Evolutionary conservation across 2,329 filamentous ascomycete genomes (phyloP).

Genomic region (Tothia fuscella): DNA sequence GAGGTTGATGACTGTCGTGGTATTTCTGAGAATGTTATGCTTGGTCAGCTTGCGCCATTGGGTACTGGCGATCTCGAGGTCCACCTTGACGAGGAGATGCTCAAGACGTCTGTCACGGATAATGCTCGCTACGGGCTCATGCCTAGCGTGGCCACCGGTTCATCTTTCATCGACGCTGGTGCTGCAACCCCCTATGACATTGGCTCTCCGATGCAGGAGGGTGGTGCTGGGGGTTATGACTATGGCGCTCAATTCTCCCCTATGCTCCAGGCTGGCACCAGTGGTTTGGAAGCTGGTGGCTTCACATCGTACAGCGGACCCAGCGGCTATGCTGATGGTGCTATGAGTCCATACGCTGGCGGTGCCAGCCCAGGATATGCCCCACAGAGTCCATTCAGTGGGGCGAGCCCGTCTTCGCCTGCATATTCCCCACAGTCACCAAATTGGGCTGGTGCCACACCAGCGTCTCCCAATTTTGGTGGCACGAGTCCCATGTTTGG

Average conservation of each 20-base stretch:
- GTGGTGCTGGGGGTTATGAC: conserved; percentile 49
- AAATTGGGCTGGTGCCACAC: conserved; percentile 48
- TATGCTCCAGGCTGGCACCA: conserved; percentile 59
- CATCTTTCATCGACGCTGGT: conserved; percentile 58
- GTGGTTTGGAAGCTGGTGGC: conserved; percentile 42
- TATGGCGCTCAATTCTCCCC: conserved; percentile 57
- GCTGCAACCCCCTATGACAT: conserved; percentile 88
- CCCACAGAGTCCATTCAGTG: conserved; percentile 61
- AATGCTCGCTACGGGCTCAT: conserved; percentile 75
- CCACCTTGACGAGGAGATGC: conserved; percentile 85
- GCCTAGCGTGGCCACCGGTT: conserved; percentile 67
- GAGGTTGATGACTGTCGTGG: conserved; percentile 96
- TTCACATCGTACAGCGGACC: conserved; percentile 56
- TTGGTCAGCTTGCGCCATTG: conserved; percentile 93
- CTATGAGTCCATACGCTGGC: conserved; percentile 55
- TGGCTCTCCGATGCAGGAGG: conserved; percentile 51
- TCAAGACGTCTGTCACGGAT: conserved; percentile 87
- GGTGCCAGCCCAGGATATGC: conserved; percentile 54
- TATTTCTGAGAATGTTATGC: conserved; percentile 97
- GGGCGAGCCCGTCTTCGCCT: conserved; percentile 28
- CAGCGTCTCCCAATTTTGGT: conserved; percentile 37
- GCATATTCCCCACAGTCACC: conserved; percentile 47
- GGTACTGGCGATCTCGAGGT: conserved; percentile 95
- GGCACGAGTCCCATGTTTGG: conserved; percentile 39
- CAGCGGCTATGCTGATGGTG: conserved; percentile 48